Percentiles rank a stretch among this genome's conserved stretches.
phyloP scores from a whole-genome alignment of 441 rosid genomes.

The Pelargonium citronellum region DNA sequence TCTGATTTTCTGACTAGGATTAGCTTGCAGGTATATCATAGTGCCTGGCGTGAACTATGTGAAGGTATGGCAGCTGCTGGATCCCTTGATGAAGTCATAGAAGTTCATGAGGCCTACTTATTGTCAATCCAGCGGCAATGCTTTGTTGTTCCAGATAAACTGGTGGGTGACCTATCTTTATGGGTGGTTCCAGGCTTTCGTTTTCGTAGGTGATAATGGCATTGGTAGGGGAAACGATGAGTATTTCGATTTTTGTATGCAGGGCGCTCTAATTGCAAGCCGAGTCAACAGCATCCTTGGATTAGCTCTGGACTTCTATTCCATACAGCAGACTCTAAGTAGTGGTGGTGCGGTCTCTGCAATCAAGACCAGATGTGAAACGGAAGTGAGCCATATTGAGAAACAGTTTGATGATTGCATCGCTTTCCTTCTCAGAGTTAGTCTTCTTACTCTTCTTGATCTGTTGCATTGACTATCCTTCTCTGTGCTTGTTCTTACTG shows the following conservation, averaged over 20 bases:
- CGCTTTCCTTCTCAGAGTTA: conserved; percentile 84
- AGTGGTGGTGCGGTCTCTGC: conserved; percentile 74
- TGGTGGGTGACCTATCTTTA: conserved; percentile 41
- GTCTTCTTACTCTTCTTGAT: conserved; percentile 6
- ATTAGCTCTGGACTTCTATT: conserved; percentile 83
- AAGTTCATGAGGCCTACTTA: conserved; percentile 88
- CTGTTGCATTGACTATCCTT: too few species aligned
- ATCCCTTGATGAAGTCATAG: conserved; percentile 88
- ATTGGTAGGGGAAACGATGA: too few species aligned
- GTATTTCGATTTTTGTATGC: not conserved
- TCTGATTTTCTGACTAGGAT: conserved; percentile 22
- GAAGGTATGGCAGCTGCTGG: conserved; percentile 84
- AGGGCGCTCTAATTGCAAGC: conserved; percentile 93
- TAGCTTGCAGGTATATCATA: conserved; percentile 75
- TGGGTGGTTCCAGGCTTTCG: not conserved
- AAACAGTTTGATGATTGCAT: conserved; percentile 88
- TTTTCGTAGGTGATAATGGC: not conserved
- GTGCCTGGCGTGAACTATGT: conserved; percentile 92
- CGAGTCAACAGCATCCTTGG: conserved; percentile 81
- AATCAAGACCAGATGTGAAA: conserved; percentile 72
- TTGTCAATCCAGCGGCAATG: conserved; percentile 90
- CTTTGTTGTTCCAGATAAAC: conserved; percentile 89
- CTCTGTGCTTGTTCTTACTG: too few species aligned
- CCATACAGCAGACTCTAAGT: conserved; percentile 73
- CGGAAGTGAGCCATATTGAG: conserved; percentile 74